Evolutionary conservation across 2,329 filamentous ascomycete genomes (phyloP), one percentile per base, ranked within the genome.

Genomic region (Stachybotrys echinatus): DNA sequence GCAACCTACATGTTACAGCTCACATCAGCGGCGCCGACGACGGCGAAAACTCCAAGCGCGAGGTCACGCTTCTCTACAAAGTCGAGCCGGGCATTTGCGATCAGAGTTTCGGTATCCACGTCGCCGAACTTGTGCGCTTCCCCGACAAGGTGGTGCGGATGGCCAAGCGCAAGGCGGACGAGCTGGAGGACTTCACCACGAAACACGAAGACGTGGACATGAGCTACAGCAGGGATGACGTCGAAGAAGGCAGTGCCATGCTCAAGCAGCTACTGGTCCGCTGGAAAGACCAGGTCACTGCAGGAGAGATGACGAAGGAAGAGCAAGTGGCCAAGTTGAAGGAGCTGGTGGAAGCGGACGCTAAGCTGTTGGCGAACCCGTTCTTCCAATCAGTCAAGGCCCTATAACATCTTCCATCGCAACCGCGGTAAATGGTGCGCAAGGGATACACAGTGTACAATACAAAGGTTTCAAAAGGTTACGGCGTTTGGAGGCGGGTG

Each of bases 101-200:
- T 68, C 94, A 99, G 72, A 94, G 88, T 51, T 99, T 99, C 67
- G 94, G 94, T 60, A 99, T 99, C 60, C 94, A 99, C 70, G 95
- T 99, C 14, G 94, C 94, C 1, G 94, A 99, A 72, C 80, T 99
- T 6, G 94, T 99, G 19, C 84, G 92, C 42, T 99, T 99, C 73
- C 94, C 94, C 0, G 86, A 90, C 59, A 99, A 99, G 73, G 95
- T 99, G 17, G 88, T 99, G 53, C 90, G 91, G 55, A 99, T 99
- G 95, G 94, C 94, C n/a, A 95, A 95, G 73, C 83, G 94, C 59
- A 99, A 99, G 74, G 94, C 94, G 0, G 94, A 97, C 67, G 95
- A 99, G 75, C 78, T 99, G 34, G 94, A 99, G 67, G 94, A 99
- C 66, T 99, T 99, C 61, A 88, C 88, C 1, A 81, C 81, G 47